These are phyloP conservation scores for Trichoderma atrobrunneum DNA, from an alignment of 2,329 filamentous ascomycete genomes.

Conservation along the genomic window DNA sequence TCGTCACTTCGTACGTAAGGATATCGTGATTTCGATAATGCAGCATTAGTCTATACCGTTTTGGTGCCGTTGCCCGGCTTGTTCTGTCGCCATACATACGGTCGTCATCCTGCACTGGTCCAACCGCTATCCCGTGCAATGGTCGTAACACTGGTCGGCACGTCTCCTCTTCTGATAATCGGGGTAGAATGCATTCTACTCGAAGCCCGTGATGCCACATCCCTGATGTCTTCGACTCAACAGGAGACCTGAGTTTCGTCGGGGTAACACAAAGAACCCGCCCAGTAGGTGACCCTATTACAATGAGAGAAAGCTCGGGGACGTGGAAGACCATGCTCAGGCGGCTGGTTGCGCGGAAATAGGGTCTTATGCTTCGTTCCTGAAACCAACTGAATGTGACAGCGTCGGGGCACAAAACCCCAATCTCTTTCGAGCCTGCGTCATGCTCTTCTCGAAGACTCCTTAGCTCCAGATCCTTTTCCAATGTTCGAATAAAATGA, in stretches of 20 bases:
- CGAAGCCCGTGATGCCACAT: slow-evolving; percentile 46
- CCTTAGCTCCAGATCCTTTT: slow-evolving; percentile 48
- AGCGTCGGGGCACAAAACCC: slow-evolving; percentile 32
- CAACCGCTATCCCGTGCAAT: slow-evolving; percentile 66
- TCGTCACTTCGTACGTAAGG: slow-evolving; percentile 64
- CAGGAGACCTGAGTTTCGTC: slow-evolving; percentile 33
- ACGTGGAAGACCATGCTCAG: slow-evolving; percentile 63
- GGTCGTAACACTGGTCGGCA: slow-evolving; percentile 46
- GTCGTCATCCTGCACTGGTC: slow-evolving; percentile 52
- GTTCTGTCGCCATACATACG: slow-evolving; percentile 26
- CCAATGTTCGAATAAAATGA: slow-evolving; percentile 48
- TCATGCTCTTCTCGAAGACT: slow-evolving; percentile 30
- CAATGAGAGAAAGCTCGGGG: slow-evolving; percentile 66
- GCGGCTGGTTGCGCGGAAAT: slow-evolving; percentile 36
- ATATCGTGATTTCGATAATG: slow-evolving; percentile 70
- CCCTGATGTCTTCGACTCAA: slow-evolving; percentile 20
- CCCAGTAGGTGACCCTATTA: slow-evolving; percentile 65
- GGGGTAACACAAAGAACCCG: slow-evolving; percentile 62
- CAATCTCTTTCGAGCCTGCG: slow-evolving; percentile 28
- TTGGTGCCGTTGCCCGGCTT: slow-evolving; percentile 30
- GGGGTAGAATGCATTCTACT: slow-evolving; percentile 52
- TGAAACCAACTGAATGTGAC: slow-evolving; percentile 29
- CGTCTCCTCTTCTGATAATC: slow-evolving; percentile 44
- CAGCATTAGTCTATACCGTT: slow-evolving; percentile 65
- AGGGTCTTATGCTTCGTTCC: slow-evolving; percentile 23